phyloP scores from a whole-genome alignment of 2,329 filamentous ascomycete genomes.

The Fusarium transvaalense region DNA sequence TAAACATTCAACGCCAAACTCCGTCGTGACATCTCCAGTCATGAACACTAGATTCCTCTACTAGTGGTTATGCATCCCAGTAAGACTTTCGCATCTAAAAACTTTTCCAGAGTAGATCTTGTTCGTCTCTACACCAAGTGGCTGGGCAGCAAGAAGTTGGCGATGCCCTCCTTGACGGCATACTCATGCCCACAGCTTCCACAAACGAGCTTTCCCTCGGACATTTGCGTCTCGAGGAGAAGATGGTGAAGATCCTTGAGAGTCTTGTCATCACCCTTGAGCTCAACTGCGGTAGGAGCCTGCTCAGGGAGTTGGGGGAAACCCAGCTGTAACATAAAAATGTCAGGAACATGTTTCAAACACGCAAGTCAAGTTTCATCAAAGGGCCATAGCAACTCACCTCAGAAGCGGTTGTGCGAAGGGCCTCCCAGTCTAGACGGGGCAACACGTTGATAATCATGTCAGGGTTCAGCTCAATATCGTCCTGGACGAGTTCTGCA shows the following conservation, averaged over 20 bases:
- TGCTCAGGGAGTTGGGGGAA: constrained; percentile 78
- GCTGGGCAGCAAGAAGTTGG: constrained; percentile 93
- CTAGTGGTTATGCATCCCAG: constrained; percentile 6
- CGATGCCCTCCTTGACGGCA: constrained; percentile 93
- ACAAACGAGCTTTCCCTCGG: constrained; percentile 89
- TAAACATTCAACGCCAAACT: constrained; percentile 46
- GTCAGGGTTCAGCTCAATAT: constrained; percentile 82
- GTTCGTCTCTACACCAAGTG: constrained; percentile 75
- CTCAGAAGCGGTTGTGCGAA: constrained; percentile 81
- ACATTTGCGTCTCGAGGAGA: constrained; percentile 89
- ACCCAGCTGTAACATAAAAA: constrained; percentile 70
- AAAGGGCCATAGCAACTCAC: constrained; percentile 59
- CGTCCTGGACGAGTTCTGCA: constrained; percentile 89
- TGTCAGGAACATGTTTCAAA: constrained; percentile 23
- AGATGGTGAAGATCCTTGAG: constrained; percentile 83
- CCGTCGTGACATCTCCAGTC: constrained; percentile 33
- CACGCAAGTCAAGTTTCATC: constrained; percentile 5
- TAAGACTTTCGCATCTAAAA: neutral
- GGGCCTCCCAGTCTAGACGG: constrained; percentile 87
- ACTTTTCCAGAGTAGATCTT: neutral
- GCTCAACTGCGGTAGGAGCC: constrained; percentile 72
- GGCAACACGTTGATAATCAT: constrained; percentile 89
- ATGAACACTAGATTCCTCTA: constrained; percentile 4
- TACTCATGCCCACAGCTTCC: constrained; percentile 95
- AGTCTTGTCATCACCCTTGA: constrained; percentile 75